Percentiles rank a stretch among this genome's conserved stretches.
Conservation (phyloP, 768 basidiomycete species). For the Dioszegia crocea region DNA sequence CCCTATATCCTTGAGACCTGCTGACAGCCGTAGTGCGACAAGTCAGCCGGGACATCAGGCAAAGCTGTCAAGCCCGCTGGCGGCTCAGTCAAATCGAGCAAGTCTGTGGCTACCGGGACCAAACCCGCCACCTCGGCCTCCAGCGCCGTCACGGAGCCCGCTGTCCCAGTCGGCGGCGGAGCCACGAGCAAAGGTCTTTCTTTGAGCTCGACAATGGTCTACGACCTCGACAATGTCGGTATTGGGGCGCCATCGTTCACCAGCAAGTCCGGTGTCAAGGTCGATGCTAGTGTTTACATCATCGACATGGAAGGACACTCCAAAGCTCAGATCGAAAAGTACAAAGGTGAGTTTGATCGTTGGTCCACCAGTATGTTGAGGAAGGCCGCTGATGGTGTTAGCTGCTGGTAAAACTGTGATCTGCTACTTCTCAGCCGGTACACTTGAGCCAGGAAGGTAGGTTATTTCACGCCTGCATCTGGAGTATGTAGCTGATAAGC, state of each 20-base stretch:
- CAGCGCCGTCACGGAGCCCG: not conserved
- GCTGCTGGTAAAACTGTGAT: slow-evolving; percentile 28
- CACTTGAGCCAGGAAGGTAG: too few species aligned
- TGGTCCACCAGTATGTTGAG: not conserved
- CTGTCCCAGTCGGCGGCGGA: too few species aligned
- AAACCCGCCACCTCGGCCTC: not conserved
- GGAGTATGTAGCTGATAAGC: not conserved
- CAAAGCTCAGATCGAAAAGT: slow-evolving; percentile 7
- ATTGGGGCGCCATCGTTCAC: slow-evolving; percentile 10
- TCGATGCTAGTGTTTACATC: slow-evolving; percentile 13
- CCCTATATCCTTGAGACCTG: not conserved
- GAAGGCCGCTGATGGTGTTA: not conserved
- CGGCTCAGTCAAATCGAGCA: not conserved
- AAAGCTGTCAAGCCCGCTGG: not conserved
- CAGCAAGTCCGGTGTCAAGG: slow-evolving; percentile 9
- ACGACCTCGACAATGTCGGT: slow-evolving; percentile 16
- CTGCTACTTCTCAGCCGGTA: slow-evolving; percentile 36
- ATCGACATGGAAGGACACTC: slow-evolving; percentile 10
- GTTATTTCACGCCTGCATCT: not conserved
- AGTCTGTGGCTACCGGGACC: not conserved
- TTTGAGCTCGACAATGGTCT: slow-evolving; percentile 12
- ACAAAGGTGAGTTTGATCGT: not conserved
- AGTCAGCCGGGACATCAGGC: too few species aligned
- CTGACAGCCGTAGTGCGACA: too few species aligned
- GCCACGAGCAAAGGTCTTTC: too few species aligned